Evolutionary conservation across 495 filamentous ascomycete species (phyloP).

Genomic region (Umbilicaria muhlenbergii): DNA sequence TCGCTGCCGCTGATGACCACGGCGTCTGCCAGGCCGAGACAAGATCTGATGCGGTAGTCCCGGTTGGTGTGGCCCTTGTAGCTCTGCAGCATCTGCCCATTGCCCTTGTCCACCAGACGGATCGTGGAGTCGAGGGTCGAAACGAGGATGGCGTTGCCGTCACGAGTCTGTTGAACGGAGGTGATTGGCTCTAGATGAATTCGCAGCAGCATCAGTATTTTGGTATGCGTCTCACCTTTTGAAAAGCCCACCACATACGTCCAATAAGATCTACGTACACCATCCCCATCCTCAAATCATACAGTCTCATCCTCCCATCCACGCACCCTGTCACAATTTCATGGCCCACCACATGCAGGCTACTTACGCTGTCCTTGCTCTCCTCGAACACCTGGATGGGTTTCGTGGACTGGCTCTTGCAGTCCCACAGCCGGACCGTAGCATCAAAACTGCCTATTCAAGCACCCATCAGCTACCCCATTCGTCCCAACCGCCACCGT

Average conservation of each 20-base stretch:
- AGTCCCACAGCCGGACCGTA: slow-evolving; percentile 79
- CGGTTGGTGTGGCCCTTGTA: slow-evolving; percentile 53
- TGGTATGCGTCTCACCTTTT: not conserved
- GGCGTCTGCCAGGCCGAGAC: slow-evolving; percentile 56
- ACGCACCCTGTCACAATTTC: slow-evolving; percentile 65
- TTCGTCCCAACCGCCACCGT: too few relatives aligned
- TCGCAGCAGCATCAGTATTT: not conserved
- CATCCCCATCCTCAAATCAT: slow-evolving; percentile 76
- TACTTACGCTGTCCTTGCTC: slow-evolving; percentile 53
- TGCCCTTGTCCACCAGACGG: slow-evolving; percentile 63
- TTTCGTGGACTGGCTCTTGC: slow-evolving; percentile 40
- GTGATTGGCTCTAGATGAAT: slow-evolving; percentile 33
- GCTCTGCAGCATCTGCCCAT: slow-evolving; percentile 56
- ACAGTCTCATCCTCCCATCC: slow-evolving; percentile 68
- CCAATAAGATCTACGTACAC: slow-evolving; percentile 59
- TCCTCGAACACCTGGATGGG: slow-evolving; percentile 68
- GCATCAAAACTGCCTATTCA: slow-evolving; percentile 56
- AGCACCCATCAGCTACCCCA: not conserved
- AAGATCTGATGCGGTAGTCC: slow-evolving; percentile 55
- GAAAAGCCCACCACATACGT: slow-evolving; percentile 22
- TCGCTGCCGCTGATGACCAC: slow-evolving; percentile 79
- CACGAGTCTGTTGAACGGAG: slow-evolving; percentile 49
- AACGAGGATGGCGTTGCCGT: slow-evolving; percentile 60
- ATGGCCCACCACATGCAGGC: slow-evolving; percentile 34
- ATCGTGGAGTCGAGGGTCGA: slow-evolving; percentile 61